Conservation (phyloP, 768 basidiomycete genomes). For the Phallus indusiatus region DNA sequence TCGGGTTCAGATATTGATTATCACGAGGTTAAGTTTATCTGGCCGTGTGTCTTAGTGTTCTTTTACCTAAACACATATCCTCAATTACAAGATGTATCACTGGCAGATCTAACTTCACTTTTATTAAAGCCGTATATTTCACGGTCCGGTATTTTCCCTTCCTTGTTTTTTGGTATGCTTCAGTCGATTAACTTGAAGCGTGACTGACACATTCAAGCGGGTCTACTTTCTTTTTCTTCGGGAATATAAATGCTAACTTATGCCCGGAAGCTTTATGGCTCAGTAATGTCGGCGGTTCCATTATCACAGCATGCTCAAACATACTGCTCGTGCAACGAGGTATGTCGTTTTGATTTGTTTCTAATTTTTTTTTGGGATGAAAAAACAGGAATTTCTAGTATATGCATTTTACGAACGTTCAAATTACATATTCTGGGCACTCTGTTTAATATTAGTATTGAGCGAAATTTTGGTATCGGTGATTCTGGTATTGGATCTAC, state of each 20-base stretch:
- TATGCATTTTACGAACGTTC: background rate
- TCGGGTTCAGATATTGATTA: background rate
- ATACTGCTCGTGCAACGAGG: background rate
- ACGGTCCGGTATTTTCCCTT: background rate
- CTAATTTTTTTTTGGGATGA: background rate
- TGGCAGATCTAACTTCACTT: background rate
- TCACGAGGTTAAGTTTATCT: background rate
- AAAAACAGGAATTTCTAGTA: background rate
- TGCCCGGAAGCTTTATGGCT: background rate
- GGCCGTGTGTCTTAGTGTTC: background rate
- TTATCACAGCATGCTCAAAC: background rate
- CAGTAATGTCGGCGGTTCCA: background rate
- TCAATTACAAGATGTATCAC: too few relatives aligned
- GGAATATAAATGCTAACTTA: background rate
- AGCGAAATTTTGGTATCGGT: background rate
- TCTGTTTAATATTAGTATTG: background rate
- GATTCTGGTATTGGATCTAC: background rate
- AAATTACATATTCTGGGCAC: background rate
- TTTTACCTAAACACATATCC: background rate
- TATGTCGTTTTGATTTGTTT: background rate
- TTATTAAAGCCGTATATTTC: background rate
- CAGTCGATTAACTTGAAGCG: background rate
- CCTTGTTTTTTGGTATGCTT: background rate
- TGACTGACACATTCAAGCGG: background rate
- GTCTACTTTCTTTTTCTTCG: background rate